A percentile compares a stretch with the other conserved stretches of the same genome.
Evolutionary conservation across 306 rosid species (phyloP).

Genomic region (Lathyrus sativus): DNA sequence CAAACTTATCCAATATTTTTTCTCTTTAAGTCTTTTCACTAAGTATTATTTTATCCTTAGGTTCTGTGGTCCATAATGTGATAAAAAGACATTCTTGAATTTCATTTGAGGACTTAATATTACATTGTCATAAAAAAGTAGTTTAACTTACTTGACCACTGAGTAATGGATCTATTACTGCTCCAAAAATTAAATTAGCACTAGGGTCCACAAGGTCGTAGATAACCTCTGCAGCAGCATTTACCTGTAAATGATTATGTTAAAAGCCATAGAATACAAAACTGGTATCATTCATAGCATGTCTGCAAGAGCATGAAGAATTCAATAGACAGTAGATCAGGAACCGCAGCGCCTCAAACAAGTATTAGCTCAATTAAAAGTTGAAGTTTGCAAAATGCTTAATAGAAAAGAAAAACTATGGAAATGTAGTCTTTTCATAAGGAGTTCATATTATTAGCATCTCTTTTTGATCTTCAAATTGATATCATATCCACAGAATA

Average conservation of each 20-base stretch:
- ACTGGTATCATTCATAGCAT: conserved; percentile 4
- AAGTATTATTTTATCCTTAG: background rate
- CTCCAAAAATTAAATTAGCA: conserved; percentile 96
- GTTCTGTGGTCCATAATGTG: conserved; percentile 1
- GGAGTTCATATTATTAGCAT: background rate
- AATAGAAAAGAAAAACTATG: conserved; percentile 2
- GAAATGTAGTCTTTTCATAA: conserved; percentile 10
- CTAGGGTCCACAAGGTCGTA: conserved; percentile 97
- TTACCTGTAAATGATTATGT: conserved; percentile 62
- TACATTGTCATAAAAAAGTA: background rate
- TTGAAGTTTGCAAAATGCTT: background rate
- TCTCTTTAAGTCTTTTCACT: background rate
- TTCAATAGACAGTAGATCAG: conserved; percentile 21
- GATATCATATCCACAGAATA: conserved; percentile 6
- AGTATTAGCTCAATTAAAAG: background rate
- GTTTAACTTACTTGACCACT: conserved; percentile 86
- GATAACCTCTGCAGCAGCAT: conserved; percentile 99
- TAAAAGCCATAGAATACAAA: conserved; percentile 29
- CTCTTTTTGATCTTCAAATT: background rate
- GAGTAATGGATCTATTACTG: conserved; percentile 94
- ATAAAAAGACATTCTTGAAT: conserved; percentile 3
- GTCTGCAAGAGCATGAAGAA: conserved; percentile 17
- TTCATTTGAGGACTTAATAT: background rate
- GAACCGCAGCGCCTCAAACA: conserved; percentile 15
- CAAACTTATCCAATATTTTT: no score